Evolutionary conservation across 306 rosid genomes (phyloP), one percentile per base, ranked within the genome.

Genomic region (Medicago ruthenica): DNA sequence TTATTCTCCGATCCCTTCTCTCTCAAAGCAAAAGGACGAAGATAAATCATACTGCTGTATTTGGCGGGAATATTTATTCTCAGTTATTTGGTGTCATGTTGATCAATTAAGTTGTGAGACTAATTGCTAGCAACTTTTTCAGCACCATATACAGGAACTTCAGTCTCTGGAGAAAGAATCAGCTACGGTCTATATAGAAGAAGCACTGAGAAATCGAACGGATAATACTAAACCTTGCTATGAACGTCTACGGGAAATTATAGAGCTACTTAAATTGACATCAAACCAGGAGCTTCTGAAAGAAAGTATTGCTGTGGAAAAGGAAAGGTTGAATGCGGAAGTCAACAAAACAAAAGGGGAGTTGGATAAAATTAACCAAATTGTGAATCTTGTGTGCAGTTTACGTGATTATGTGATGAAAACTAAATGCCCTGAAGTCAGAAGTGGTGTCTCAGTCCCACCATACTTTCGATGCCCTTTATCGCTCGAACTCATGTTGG

Each of bases 381-480:
- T 86, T 84, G 82, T 85, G 89, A 83, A 80, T 76, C 92, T 92
- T 64, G 85, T 95, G 81, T 83, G 89, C 75, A 72, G 57, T 63
- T 76, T 92, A 55, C 90, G 96, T 8, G 87, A 92, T 67, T 84
- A 82, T 87, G 81, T 69, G 47, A 87, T 87, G 86, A 92, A 87
- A 86, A 73, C 57, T 71, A 80, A 87, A 75, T 63, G 60, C 73
- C 40, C 75, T 75, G 86, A 76, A 77, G 85, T 80, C 11, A 80
- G 79, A 79, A 80, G 76, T 67, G 92, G 91, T 36, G 75, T 90
- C 76, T 61, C 89, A 18, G 51, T 90, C 82, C 96, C 97, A 67
- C 21, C 93, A 12, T 95, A 92, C 82, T 95, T 95, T 73, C 88
- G 89, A 74, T 95, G 98, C 71, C 96, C 98, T 51, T 76, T 95